Conservation (phyloP, 352 stramenopile genomes). For the Pythium sukuiense region DNA sequence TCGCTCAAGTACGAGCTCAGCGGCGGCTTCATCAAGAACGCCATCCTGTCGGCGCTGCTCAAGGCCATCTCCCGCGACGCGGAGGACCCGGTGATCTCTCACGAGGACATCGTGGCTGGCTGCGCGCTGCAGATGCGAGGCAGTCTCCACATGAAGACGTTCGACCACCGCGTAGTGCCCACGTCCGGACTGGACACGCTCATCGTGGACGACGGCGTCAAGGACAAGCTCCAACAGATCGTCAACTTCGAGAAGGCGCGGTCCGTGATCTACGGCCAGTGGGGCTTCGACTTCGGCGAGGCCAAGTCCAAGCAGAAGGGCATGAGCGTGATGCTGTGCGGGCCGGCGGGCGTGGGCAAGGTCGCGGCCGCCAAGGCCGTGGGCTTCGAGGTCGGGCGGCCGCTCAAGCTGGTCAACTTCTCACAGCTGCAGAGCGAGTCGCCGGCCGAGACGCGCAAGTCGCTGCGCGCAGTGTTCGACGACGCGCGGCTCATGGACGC, state of each 20-base stretch:
- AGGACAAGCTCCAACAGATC: slow-evolving; percentile 65
- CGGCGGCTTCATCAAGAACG: slow-evolving; percentile 91
- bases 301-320: slow-evolving; percentile 85
- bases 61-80: slow-evolving; percentile 67
- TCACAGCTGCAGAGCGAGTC: slow-evolving; percentile 76
- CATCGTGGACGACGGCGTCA: slow-evolving; percentile 65
- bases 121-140: slow-evolving; percentile 88
- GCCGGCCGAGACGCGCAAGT: slow-evolving; percentile 69
- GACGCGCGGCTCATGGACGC: slow-evolving; percentile 86
- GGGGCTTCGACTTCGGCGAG: slow-evolving; percentile 82
- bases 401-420: slow-evolving; percentile 83
- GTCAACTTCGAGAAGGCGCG: slow-evolving; percentile 85
- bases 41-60: slow-evolving; percentile 80
- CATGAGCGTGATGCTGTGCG: slow-evolving; percentile 71
- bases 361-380: slow-evolving; percentile 73
- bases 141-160: slow-evolving; percentile 89
- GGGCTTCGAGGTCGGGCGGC: slow-evolving; percentile 80
- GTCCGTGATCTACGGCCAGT: slow-evolving; percentile 85
- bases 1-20: slow-evolving; percentile 87
- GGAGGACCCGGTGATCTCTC: slow-evolving; percentile 61
- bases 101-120: slow-evolving; percentile 75
- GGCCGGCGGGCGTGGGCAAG: slow-evolving; percentile 74
- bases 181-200: slow-evolving; percentile 71
- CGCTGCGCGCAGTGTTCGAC: slow-evolving; percentile 79
- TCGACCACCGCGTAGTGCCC: slow-evolving; percentile 83